phyloP scores from a whole-genome alignment of 2,329 filamentous ascomycete genomes.

The Penicillium digitatum region DNA sequence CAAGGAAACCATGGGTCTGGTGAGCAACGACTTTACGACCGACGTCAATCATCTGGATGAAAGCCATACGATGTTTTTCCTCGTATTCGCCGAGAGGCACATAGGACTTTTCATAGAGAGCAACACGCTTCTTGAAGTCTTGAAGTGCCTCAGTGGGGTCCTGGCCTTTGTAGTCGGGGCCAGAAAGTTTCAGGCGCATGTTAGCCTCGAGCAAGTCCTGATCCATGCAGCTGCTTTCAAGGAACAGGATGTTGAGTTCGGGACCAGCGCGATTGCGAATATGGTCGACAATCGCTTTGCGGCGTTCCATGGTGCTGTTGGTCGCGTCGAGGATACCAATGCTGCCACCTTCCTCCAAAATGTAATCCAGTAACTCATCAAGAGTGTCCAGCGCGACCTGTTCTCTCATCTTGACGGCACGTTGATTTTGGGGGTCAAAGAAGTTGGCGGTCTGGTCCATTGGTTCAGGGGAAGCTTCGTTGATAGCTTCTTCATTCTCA shows the following conservation, averaged over 20 bases:
- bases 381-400: constrained; percentile 89
- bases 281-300: constrained; percentile 76
- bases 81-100: constrained; percentile 86
- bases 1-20: constrained; percentile 85
- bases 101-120: constrained; percentile 91
- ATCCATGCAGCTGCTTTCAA: constrained; percentile 91
- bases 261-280: constrained; percentile 80
- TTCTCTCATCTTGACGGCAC: constrained; percentile 77
- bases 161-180: constrained; percentile 92
- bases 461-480: constrained; percentile 43
- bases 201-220: constrained; percentile 83
- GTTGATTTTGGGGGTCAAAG: constrained; percentile 85
- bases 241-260: constrained; percentile 82
- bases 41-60: constrained; percentile 97
- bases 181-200: constrained; percentile 93
- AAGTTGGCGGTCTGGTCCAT: constrained; percentile 90
- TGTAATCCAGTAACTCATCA: constrained; percentile 86
- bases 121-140: constrained; percentile 90
- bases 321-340: constrained; percentile 96
- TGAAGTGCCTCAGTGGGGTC: constrained; percentile 78
- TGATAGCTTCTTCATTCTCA: constrained; percentile 20
- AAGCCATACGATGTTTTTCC: constrained; percentile 85
- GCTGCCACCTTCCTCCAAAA: constrained; percentile 74
- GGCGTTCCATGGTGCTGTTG: constrained; percentile 85
- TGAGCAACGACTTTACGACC: constrained; percentile 90